Conservation (phyloP, 2,329 filamentous ascomycete genomes). For the Botrytis sinoallii region DNA sequence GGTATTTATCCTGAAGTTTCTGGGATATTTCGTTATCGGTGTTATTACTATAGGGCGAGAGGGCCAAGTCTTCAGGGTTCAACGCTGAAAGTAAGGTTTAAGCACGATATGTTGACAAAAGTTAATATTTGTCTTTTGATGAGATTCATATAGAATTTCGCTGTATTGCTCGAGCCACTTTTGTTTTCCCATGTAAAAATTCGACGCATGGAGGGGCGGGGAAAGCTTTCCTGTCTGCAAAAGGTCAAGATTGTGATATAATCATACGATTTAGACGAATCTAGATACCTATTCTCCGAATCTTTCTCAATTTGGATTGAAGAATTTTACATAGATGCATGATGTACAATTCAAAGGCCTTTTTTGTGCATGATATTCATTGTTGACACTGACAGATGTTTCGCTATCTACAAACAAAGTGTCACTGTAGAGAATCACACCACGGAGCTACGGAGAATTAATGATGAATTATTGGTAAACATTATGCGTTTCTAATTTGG, state of each 20-base stretch:
- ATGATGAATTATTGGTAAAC: constrained; percentile 3
- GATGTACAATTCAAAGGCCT: neutral
- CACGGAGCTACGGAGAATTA: constrained; percentile 1
- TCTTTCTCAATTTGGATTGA: neutral
- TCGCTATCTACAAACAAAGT: neutral
- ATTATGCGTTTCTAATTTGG: neutral
- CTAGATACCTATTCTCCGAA: neutral
- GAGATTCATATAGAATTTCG: neutral
- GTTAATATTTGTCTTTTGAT: neutral
- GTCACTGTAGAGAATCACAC: neutral
- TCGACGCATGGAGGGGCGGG: neutral
- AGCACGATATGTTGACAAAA: neutral
- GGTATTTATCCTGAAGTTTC: neutral
- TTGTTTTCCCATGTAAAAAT: neutral
- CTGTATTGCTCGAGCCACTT: neutral
- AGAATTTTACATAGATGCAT: neutral
- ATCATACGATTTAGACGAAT: constrained; percentile 7
- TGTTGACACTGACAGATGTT: neutral
- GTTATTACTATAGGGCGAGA: neutral
- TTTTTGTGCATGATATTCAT: neutral
- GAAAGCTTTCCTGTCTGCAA: constrained; percentile 14
- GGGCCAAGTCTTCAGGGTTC: neutral
- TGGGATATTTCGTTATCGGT: neutral
- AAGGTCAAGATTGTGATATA: constrained; percentile 8
- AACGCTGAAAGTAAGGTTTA: neutral